Evolutionary conservation across 495 filamentous ascomycete species (phyloP).

Genomic region (Penicillium egyptiacum): DNA sequence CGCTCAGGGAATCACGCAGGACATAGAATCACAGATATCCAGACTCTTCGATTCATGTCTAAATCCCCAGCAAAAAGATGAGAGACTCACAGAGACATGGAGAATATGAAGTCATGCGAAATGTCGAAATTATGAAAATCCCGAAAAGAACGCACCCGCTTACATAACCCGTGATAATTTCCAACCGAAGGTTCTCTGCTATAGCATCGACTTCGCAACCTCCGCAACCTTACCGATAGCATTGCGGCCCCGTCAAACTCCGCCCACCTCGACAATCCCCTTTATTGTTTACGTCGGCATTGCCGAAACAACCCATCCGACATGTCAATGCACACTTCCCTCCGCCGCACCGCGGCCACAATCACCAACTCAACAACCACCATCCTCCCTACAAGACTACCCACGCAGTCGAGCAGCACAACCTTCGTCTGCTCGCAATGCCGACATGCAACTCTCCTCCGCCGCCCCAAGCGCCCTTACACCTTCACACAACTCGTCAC

Average conservation of each 20-base stretch:
- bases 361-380: constrained; percentile 31
- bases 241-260: constrained; percentile 7
- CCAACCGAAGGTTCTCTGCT: too few relatives aligned
- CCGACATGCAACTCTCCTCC: constrained; percentile 87
- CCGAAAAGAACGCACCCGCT: constrained; percentile 22
- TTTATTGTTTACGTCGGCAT: neutral
- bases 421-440: constrained; percentile 51
- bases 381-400: constrained; percentile 27
- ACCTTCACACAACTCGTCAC: constrained; percentile 95
- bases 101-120: constrained; percentile 12
- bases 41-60: constrained; percentile 9
- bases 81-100: constrained; percentile 9
- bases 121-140: constrained; percentile 8
- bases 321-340: constrained; percentile 44
- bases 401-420: constrained; percentile 30
- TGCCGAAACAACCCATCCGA: neutral
- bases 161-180: constrained; percentile 37
- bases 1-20: constrained; percentile 17
- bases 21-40: constrained; percentile 4
- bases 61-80: constrained; percentile 14
- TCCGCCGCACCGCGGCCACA: constrained; percentile 47
- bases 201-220: constrained; percentile 24
- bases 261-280: neutral
- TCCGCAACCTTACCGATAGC: constrained; percentile 18
- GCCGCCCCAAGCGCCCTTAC: constrained; percentile 86